Base-by-base conservation (phyloP, 805 yeast species). In the Starmerella stigmatis region DNA sequence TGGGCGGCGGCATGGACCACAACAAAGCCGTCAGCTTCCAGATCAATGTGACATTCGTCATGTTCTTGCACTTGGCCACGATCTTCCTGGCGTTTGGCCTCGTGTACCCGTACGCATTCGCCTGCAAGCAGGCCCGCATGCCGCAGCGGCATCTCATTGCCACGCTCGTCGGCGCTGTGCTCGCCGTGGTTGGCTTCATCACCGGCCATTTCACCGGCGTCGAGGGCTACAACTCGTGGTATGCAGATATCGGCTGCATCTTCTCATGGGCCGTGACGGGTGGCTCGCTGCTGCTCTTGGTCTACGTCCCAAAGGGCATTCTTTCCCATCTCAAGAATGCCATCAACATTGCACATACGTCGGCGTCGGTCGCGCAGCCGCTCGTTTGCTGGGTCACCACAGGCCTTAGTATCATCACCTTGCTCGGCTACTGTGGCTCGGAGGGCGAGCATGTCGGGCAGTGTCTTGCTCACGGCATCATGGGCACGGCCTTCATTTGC, bases 381-480 rank as follows among this genome's bases (percentile, higher is more conserved):
- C 51, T 67, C 6, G 50, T 66, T 23, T 92, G 94, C 8, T 85
- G 94, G 82, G 79, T 86, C 9, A 78, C 84, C 52, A 73, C 75
- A 26, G 78, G 86, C 42, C 65, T 89, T 65, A 89, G 94, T 0
- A 85, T 89, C 5, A 79, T 84, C 36, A 81, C 94, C 1, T 59
- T 86, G 51, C 75, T 85, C 52, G 96, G 95, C 2, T 89, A 86
- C 63, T 89, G 97, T 64, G 78, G 85, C 55, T 82, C 73, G 5
- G 52, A 47, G 7, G 65, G 57, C 27, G 70, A 62, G 28, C 92
- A 84, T 57, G 78, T 94, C 0, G 97, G 97, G 20, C 97, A 89
- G 64, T 89, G 97, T 62, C 74, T 86, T 32, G 97, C 97, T 0
- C 97, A 89, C 61, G 96, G 96, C 4, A 84, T 89, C 49, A 89